Evolutionary conservation across 768 basidiomycete species (phyloP), one percentile per base, ranked within the genome.

Genomic region (Boletus sensibilis): DNA sequence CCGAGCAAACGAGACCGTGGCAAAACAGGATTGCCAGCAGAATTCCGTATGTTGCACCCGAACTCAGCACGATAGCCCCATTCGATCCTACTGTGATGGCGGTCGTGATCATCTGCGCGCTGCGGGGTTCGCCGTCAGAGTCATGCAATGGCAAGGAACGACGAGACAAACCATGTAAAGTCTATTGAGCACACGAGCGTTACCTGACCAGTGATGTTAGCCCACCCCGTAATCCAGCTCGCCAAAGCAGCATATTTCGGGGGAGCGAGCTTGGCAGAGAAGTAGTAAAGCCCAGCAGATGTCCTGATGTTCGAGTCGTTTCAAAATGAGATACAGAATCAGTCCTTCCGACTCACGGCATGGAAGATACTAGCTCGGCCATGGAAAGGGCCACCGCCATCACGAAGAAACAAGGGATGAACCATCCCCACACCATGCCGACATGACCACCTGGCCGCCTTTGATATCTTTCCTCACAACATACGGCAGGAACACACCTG

Each of bases 271-370:
- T 86, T 89, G 0, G 88, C 85, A 2, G 88, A 86, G 69, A 89
- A 90, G 68, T 89, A 90, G 67, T 90, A 90, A 18, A 90, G 74
- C 0, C 88, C 88, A 8, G 88, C 88, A 59, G 88, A 90, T 23
- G 88, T 90, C 50, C 88, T 90, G 20, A 37, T 20, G 25, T 47
- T 46, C 41, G 37, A 48, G 10, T 41, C 31, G 25, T 52, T 45
- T 46, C 44, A 23, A 23, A 31, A n/a, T 38, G 34, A 12, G 31
- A 56, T 29, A 3, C 14, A 45, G 9, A 41, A 0, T 12, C 13
- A 48, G 12, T 29, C 11, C 25, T 42, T 43, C 21, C 9, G 40
- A 78, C 84, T 68, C 69, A 89, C 87, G 88, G 87, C 87, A 89
- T 89, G 3, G 86, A 79, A 1, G 87, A 88, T 1, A 84, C 79